Percentiles rank a stretch among this genome's conserved stretches.
Evolutionary conservation across 1,284 basidiomycete species (phyloP).

Genomic region (Baeospora myosura): DNA sequence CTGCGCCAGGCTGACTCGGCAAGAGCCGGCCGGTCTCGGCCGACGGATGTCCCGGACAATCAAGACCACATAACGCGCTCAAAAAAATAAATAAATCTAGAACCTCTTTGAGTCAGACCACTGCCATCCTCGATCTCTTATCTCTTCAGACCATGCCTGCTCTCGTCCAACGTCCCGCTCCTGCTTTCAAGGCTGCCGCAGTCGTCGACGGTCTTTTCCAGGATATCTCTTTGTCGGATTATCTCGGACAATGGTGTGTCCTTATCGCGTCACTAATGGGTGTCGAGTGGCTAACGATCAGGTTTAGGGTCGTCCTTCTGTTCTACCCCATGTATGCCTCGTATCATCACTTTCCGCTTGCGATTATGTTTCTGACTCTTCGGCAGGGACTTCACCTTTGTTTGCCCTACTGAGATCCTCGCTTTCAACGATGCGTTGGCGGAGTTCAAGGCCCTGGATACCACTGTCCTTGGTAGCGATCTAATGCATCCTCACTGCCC

Average conservation of each 20-base stretch:
- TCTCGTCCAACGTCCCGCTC: slow-evolving; percentile 71
- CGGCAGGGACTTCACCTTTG: slow-evolving; percentile 72
- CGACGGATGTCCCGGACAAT: too few relatives aligned
- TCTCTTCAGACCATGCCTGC: slow-evolving; percentile 46
- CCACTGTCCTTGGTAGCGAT: slow-evolving; percentile 62
- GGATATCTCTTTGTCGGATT: slow-evolving; percentile 67
- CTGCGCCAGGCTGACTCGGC: too few relatives aligned
- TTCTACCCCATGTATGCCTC: slow-evolving; percentile 72
- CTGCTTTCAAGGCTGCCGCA: slow-evolving; percentile 67
- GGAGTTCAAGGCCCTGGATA: slow-evolving; percentile 67
- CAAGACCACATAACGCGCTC: background rate
- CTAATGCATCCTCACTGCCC: background rate
- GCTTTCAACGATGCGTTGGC: slow-evolving; percentile 83
- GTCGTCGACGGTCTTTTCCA: slow-evolving; percentile 73
- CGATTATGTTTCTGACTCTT: slow-evolving; percentile 3
- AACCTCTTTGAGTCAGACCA: background rate
- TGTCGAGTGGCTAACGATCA: background rate
- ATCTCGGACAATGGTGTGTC: slow-evolving; percentile 73
- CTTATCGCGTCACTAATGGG: background rate
- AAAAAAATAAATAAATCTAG: background rate
- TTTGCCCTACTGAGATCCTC: slow-evolving; percentile 89
- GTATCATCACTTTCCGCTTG: slow-evolving; percentile 12
- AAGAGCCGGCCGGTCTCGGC: too few relatives aligned
- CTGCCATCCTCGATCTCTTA: background rate
- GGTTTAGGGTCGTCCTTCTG: slow-evolving; percentile 62